These are phyloP conservation scores for Diaporthe australafricana DNA, from an alignment of 2,329 filamentous ascomycete species.

Conservation along the genomic window DNA sequence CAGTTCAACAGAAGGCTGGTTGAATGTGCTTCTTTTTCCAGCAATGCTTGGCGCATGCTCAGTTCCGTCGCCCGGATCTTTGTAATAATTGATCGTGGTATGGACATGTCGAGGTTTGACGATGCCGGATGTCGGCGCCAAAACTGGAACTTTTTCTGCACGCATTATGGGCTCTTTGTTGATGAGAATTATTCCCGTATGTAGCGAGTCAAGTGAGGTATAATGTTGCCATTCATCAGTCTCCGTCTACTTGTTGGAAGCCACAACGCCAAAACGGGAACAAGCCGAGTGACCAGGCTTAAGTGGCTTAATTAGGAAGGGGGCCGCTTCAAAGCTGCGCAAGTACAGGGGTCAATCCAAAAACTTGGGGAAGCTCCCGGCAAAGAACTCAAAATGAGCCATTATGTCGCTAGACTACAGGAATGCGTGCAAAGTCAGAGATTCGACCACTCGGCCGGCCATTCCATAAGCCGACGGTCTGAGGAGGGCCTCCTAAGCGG, in stretches of 20 bases:
- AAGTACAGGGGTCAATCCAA: too few species aligned
- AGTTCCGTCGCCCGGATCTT: conserved; percentile 43
- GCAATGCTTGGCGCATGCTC: conserved; percentile 40
- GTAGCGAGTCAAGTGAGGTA: neutral
- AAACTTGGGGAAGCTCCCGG: too few species aligned
- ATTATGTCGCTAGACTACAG: neutral
- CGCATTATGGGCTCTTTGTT: neutral
- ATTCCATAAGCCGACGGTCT: too few species aligned
- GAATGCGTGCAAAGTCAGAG: too few species aligned
- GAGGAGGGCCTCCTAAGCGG: too few species aligned
- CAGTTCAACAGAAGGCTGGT: neutral
- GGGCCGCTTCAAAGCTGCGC: neutral
- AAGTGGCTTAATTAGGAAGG: conserved; percentile 1
- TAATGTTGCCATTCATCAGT: neutral
- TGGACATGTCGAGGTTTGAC: conserved; percentile 5
- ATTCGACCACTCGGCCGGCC: too few species aligned
- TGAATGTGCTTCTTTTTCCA: conserved; percentile 11
- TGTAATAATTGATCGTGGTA: conserved; percentile 46
- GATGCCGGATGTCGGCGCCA: neutral
- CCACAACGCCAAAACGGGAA: conserved; percentile 16
- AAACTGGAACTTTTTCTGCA: neutral
- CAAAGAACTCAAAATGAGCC: accelerated
- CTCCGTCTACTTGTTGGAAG: too few species aligned
- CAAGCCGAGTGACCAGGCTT: neutral
- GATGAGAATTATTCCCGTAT: neutral